Base-by-base conservation (phyloP, 2,329 filamentous ascomycete genomes). In the Thermothelomyces thermophilus region DNA sequence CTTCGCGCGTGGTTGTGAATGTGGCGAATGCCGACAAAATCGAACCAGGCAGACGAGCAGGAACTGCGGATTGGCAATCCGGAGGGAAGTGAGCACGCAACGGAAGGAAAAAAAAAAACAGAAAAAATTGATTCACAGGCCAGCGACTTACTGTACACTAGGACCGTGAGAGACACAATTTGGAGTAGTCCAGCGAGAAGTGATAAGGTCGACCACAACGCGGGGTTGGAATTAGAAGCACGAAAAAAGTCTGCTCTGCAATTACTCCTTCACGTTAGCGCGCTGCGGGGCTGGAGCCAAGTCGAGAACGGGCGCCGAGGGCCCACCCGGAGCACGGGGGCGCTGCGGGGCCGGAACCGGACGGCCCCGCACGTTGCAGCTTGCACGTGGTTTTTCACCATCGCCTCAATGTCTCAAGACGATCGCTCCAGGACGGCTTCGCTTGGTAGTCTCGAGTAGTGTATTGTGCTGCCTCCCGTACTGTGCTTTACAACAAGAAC, bases 241-340 rank as follows among this genome's bases (percentile, higher is more conserved):
- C 11, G 34, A 35, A 28, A 46, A 36, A 46, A 36, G 33, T 46
- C 24, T 46, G 42, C 24, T 26, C 24, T 26, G 5, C 24, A 26
- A 26, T 26, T 9, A 26, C 24, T 9, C 5, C 24, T 26, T 26
- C 24, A 26, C 42, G 17, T 17, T 41, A 41, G 26, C 24, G 42
- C 42, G 42, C 17, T 35, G 42, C 16, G 33, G 40, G 42, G 33
- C 28, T 46, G 42, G 22, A 28, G 13, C 42, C 33, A 46, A 28
- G n/a, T 36, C 20, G 33, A 35, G 42, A 28, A 11, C 33, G 16
- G 34, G 17, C 42, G 34, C 26, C 17, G 22, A 19, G 37, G 20
- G 24, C 11, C 22, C 13, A 17, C n/a, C 5, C 14, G 6, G 14
- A 17, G 41, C 28, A 30, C 20, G 28, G 41, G 41, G 41, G 41